Evolutionary conservation across 1,284 basidiomycete species (phyloP).

Genomic region (Leccinum glutinopallens): DNA sequence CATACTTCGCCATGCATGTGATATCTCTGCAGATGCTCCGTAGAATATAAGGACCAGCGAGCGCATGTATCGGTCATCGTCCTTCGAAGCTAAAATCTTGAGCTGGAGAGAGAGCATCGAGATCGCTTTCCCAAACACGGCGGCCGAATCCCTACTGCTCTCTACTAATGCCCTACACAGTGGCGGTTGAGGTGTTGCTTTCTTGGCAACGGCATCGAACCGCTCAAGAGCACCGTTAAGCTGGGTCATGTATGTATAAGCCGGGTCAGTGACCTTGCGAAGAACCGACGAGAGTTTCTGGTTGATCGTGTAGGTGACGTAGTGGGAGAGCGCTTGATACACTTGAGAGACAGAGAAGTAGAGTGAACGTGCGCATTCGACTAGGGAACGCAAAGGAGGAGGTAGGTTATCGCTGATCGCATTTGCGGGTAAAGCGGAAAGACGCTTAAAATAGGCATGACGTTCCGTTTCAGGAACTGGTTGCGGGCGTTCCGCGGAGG

Average conservation of each 20-base stretch:
- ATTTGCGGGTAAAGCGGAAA: constrained; percentile 72
- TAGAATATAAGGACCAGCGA: constrained; percentile 89
- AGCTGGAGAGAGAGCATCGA: constrained; percentile 84
- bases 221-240: constrained; percentile 90
- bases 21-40: constrained; percentile 89
- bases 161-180: constrained; percentile 83
- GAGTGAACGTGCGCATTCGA: constrained; percentile 90
- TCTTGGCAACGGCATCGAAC: constrained; percentile 85
- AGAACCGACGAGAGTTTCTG: constrained; percentile 85
- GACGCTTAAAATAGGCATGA: constrained; percentile 91
- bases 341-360: constrained; percentile 94
- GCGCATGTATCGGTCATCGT: constrained; percentile 87
- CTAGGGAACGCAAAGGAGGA: constrained; percentile 67
- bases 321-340: constrained; percentile 88
- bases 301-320: constrained; percentile 83
- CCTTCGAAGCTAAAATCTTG: constrained; percentile 71
- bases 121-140: constrained; percentile 86
- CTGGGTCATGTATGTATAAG: constrained; percentile 79
- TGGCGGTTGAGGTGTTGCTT: constrained; percentile 65
- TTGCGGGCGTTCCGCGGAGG: constrained; percentile 42
- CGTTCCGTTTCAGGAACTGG: constrained; percentile 78
- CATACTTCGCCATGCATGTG: constrained; percentile 84
- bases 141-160: constrained; percentile 84
- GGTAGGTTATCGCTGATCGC: constrained; percentile 72
- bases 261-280: constrained; percentile 83